Conservation (phyloP, 2,329 filamentous ascomycete genomes). For the Ophiosphaerella narmari region DNA sequence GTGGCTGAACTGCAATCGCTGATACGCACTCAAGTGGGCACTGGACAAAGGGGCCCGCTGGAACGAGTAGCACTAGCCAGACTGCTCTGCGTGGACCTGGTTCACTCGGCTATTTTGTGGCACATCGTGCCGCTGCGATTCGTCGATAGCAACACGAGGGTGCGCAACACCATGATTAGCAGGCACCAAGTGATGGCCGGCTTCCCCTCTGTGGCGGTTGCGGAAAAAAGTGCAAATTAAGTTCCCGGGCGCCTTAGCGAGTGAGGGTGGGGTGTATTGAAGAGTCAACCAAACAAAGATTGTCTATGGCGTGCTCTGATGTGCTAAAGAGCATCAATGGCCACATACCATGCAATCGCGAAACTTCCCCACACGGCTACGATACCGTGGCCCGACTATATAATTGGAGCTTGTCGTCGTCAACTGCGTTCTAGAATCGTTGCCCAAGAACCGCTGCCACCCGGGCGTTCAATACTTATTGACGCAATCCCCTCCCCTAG, state of each 20-base stretch:
- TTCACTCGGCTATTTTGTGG: slow-evolving; percentile 16
- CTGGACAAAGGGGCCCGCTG: slow-evolving; percentile 21
- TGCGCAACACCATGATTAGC: slow-evolving; percentile 29
- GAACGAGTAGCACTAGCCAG: slow-evolving; percentile 13
- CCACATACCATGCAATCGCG: slow-evolving; percentile 35
- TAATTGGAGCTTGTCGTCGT: slow-evolving; percentile 26
- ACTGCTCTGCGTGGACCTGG: slow-evolving; percentile 31
- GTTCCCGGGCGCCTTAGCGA: slow-evolving; percentile 24
- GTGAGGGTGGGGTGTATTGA: slow-evolving; percentile 20
- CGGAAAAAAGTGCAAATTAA: slow-evolving; percentile 21
- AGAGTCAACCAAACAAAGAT: slow-evolving; percentile 28
- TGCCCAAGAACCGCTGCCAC: slow-evolving; percentile 14
- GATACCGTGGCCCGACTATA: slow-evolving; percentile 25
- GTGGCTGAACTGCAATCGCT: slow-evolving; percentile 16
- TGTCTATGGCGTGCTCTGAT: slow-evolving; percentile 45
- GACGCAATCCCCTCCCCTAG: slow-evolving; percentile 17
- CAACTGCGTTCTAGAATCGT: slow-evolving; percentile 34
- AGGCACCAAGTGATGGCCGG: slow-evolving; percentile 11
- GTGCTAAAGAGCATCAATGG: slow-evolving; percentile 39
- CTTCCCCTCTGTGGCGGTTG: slow-evolving; percentile 15
- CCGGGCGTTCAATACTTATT: slow-evolving; percentile 30
- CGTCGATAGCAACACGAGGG: slow-evolving; percentile 17
- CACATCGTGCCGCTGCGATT: slow-evolving; percentile 24
- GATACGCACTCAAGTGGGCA: slow-evolving; percentile 29
- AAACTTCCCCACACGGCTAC: slow-evolving; percentile 31